Evolutionary conservation across 1,139 yeast species (phyloP).

Genomic region (Yamadazyma conglobata): DNA sequence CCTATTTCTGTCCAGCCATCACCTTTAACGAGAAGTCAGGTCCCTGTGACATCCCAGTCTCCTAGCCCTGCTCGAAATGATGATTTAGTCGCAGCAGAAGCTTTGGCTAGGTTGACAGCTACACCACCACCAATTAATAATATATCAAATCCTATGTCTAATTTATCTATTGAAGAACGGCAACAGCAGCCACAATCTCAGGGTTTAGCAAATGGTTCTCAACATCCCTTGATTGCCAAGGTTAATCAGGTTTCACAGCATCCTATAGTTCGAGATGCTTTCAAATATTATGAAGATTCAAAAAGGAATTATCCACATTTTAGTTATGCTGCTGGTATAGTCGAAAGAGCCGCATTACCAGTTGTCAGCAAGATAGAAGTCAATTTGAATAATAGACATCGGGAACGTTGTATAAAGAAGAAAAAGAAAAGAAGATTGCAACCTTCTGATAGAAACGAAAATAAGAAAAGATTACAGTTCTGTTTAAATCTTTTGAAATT

Average conservation of each 20-base stretch:
- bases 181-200: background rate
- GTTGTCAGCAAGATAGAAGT: slow-evolving; percentile 51
- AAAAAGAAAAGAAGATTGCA: slow-evolving; percentile 21
- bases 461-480: slow-evolving; percentile 66
- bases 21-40: background rate
- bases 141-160: slow-evolving; percentile 15
- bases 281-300: slow-evolving; percentile 54
- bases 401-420: slow-evolving; percentile 21
- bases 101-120: slow-evolving; percentile 24
- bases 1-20: slow-evolving; percentile 1
- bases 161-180: slow-evolving; percentile 14
- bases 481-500: slow-evolving; percentile 70
- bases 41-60: no score
- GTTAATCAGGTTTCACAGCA: slow-evolving; percentile 44
- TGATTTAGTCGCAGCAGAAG: slow-evolving; percentile 35
- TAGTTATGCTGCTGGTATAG: slow-evolving; percentile 64
- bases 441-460: slow-evolving; percentile 40
- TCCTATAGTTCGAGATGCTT: slow-evolving; percentile 56
- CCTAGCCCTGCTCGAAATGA: slow-evolving; percentile 2
- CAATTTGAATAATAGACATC: slow-evolving; percentile 40
- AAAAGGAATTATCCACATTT: slow-evolving; percentile 55
- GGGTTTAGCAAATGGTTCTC: no score
- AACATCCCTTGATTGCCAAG: slow-evolving; percentile 42
- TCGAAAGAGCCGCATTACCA: slow-evolving; percentile 61
- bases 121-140: slow-evolving; percentile 16